Evolutionary conservation across 139 green algal species (phyloP).

Genomic region (Picochlorum sp.): DNA sequence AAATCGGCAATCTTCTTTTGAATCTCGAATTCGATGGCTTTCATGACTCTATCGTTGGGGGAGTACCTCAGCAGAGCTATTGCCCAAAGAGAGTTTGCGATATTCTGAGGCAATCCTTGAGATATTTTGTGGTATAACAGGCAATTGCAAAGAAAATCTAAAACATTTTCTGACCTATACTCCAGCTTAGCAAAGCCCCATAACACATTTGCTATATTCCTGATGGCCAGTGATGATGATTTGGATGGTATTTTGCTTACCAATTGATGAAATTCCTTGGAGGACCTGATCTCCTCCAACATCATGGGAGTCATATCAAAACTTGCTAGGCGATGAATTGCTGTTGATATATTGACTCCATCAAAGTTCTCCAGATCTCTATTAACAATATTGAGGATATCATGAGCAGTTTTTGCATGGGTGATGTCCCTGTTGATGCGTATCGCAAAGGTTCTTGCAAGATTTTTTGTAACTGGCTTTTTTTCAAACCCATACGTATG

Average conservation of each 20-base stretch:
- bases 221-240: constrained; percentile 19
- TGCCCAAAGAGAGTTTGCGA: constrained; percentile 32
- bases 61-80: constrained; percentile 26
- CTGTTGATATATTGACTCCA: constrained; percentile 20
- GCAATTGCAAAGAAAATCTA: constrained; percentile 16
- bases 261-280: constrained; percentile 28
- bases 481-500: too few relatives aligned
- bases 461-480: too few relatives aligned
- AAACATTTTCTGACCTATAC: constrained; percentile 29
- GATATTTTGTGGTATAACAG: constrained; percentile 13
- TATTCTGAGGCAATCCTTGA: constrained; percentile 24
- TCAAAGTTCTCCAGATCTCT: constrained; percentile 30
- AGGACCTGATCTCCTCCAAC: constrained; percentile 20
- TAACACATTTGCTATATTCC: constrained; percentile 46
- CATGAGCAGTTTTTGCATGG: background rate
- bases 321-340: constrained; percentile 35
- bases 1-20: constrained; percentile 14
- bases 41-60: constrained; percentile 7
- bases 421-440: constrained; percentile 42
- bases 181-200: constrained; percentile 45
- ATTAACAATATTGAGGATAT: constrained; percentile 21
- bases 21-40: constrained; percentile 10
- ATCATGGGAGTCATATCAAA: constrained; percentile 19
- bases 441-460: constrained; percentile 10
- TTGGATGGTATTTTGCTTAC: constrained; percentile 9